Evolutionary conservation across 2,329 filamentous ascomycete genomes (phyloP), one percentile per base, ranked within the genome.

Genomic region (Pleoardoris graminearum): DNA sequence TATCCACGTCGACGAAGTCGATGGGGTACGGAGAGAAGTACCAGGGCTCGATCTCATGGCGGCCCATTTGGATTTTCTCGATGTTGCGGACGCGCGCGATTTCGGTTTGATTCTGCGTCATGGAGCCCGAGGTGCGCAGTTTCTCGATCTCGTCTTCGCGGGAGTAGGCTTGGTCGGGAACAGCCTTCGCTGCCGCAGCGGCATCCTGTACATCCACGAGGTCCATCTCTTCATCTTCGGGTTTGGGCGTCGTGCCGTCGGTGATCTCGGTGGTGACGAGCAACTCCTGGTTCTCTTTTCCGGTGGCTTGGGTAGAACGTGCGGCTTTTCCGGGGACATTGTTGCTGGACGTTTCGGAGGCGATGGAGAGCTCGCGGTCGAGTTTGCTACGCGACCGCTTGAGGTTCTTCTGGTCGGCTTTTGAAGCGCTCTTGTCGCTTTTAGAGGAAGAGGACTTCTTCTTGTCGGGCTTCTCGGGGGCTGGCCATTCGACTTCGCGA

Each of bases 31-130:
- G 94, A 4, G 91, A 96, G 77, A 99, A 99, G 74, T 99, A 99
- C 94, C 94, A 99, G 0, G 94, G 94, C 71, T 96, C 95, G 37
- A 99, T 84, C 66, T 97, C 91, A 70, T 86, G 88, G 63, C 87
- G 86, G 38, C 94, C 95, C 80, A 99, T 97, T 71, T 97, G 93
- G 3, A 99, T 87, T 61, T 89, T 92, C 49, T 90, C 90, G 60
- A 99, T 86, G 70, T 99, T 99, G 67, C 94, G 88, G 50, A 99
- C 96, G 48, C 95, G 88, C 21, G 93, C 93, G 55, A 99, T 91
- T 70, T 99, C 95, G 11, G 93, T 91, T 51, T 96, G 94, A 61
- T 97, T 97, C 71, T 99, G 95, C 10, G 95, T 99, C 94, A 99
- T 97, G 55, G 91, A 97, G 27, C 94, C 95, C 21, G 90, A 90